Percentiles rank a stretch among this genome's conserved stretches.
These are phyloP conservation scores for Aspergillus kassunensis DNA, from an alignment of 495 filamentous ascomycete genomes.

Conservation along the genomic window DNA sequence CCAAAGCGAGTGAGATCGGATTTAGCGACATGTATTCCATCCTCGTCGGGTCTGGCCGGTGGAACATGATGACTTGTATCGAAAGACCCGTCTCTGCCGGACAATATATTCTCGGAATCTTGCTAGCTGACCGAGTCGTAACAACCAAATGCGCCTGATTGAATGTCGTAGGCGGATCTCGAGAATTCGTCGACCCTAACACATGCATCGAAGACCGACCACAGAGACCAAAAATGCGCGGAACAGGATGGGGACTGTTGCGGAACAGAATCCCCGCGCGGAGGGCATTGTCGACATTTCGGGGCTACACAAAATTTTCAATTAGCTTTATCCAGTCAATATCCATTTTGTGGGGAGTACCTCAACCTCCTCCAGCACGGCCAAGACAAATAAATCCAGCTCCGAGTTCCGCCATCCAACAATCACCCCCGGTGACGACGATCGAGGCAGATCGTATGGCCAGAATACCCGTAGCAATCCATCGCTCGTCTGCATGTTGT, in stretches of 20 bases:
- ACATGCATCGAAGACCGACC: conserved; percentile 80
- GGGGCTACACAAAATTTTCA: conserved; percentile 37
- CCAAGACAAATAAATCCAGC: conserved; percentile 83
- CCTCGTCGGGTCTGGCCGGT: conserved; percentile 74
- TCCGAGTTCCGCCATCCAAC: conserved; percentile 95
- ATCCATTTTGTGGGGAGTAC: conserved; percentile 35
- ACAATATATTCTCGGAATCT: conserved; percentile 69
- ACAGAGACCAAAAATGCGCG: conserved; percentile 78
- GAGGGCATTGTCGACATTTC: conserved; percentile 83
- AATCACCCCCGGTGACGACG: conserved; percentile 71
- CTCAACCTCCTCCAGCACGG: conserved; percentile 87
- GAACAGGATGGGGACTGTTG: conserved; percentile 74
- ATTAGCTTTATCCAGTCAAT: background rate
- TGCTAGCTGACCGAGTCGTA: conserved; percentile 51
- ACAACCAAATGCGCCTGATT: conserved; percentile 70
- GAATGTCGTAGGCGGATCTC: conserved; percentile 44
- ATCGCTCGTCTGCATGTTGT: conserved; percentile 77
- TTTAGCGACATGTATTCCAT: conserved; percentile 97
- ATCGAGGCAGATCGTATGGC: conserved; percentile 80
- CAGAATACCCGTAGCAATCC: conserved; percentile 96
- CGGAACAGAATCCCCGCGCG: conserved; percentile 79
- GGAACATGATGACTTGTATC: conserved; percentile 84
- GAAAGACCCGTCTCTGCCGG: conserved; percentile 55
- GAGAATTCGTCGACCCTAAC: conserved; percentile 71
- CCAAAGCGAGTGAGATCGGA: conserved; percentile 83